Base-by-base conservation (phyloP, 257 asterid species). In the Lycium barbarum region DNA sequence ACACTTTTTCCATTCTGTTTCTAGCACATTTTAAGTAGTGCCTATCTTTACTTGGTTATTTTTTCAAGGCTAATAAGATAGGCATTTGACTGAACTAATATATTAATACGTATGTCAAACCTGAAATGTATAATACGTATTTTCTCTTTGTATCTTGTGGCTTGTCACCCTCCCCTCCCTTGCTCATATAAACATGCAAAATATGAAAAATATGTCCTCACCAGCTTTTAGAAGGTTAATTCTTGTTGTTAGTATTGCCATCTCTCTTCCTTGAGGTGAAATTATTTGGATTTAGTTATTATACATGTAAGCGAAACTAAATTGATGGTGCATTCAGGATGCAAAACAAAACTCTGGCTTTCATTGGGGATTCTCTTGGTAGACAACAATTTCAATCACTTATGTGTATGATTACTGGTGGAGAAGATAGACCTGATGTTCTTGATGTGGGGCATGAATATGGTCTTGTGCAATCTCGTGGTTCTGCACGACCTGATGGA, bases 361-460 rank as follows among this genome's bases (percentile, higher is more conserved):
- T 93, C 84, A 84, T 96, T 45, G 99, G 99, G 72, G 99, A 96
- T 89, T 96, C 99, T 22, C 90, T 94, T 43, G 99, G 99, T 58
- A 91, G 99, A 81, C 98, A 95, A 90, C 99, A 95, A 87, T 95
- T 95, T 88, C 99, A 95, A 70, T 95, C 99, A 66, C 87, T 95
- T 67, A 93, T 96, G 99, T 96, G 99, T 92, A 94, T 96, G 98
- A 87, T 91, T 78, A 92, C 97, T 10, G 95, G 92, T 78, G 98
- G 98, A 9, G 90, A 94, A 85, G 93, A 96, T 84, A 91, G 92
- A 71, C 89, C 93, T 3, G 95, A 93, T 78, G 97, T 94, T 58
- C 95, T 87, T 5, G 90, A 94, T 14, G 98, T 94, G 57, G 98
- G 98, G 17, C 82, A 63, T 6, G 95, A 94, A 82, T 96, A 90